phyloP scores from a whole-genome alignment of 371 early-diverging fungal species.

The Gilbertella persicaria region DNA sequence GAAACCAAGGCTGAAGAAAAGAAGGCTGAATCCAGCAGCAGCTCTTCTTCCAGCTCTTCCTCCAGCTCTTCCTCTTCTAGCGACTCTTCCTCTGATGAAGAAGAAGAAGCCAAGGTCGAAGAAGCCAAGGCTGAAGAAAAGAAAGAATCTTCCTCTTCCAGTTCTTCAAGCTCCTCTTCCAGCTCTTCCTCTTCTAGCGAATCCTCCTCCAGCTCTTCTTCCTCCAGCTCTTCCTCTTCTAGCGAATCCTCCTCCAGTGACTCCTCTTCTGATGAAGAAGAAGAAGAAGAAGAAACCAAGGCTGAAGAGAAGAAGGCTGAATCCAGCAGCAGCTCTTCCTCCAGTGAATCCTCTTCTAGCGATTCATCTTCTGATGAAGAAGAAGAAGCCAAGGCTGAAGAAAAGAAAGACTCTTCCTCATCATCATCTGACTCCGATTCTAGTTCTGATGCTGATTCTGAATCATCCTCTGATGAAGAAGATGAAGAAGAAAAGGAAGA shows the following conservation, averaged over 20 bases:
- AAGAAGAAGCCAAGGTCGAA: conserved; percentile 13
- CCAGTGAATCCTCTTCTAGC: conserved; percentile 24
- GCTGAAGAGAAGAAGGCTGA: conserved; percentile 19
- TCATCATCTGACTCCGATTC: conserved; percentile 4
- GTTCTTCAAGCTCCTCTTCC: conserved; percentile 1
- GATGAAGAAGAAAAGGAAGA: not conserved
- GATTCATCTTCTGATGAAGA: conserved; percentile 10
- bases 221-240: no score
- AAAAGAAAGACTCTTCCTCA: conserved; percentile 9
- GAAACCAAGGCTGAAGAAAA: conserved; percentile 18
- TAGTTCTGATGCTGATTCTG: conserved; percentile 2
- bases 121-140: conserved; percentile 20
- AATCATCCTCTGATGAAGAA: conserved; percentile 10
- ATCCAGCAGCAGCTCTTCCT: conserved; percentile 13
- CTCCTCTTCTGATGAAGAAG: conserved; percentile 24
- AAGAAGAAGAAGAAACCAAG: no score
- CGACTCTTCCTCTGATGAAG: conserved; percentile 26
- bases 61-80: conserved; percentile 23
- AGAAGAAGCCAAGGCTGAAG: conserved; percentile 14
- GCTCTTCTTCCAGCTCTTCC: conserved; percentile 21
- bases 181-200: conserved; percentile 18
- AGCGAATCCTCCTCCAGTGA: conserved; percentile 11
- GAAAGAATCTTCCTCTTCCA: conserved; percentile 3
- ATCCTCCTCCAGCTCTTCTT: not conserved
- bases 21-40: conserved; percentile 11